These are phyloP conservation scores for Ganoderma boninense DNA, from an alignment of 1,284 basidiomycete species.

Conservation along the genomic window DNA sequence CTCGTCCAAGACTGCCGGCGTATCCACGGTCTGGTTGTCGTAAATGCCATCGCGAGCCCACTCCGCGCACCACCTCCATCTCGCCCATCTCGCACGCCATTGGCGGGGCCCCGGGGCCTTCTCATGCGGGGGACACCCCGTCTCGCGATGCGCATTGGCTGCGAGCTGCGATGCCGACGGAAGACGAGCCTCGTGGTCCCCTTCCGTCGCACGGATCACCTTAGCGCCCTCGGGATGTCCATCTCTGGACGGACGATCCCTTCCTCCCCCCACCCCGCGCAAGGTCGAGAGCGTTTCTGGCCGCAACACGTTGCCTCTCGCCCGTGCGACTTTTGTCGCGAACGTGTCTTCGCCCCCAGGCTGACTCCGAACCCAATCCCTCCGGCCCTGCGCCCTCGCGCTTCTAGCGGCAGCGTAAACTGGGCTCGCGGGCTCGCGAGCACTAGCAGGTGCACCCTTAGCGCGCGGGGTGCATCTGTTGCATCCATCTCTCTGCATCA, in stretches of 20 bases:
- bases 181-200: conserved; percentile 6
- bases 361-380: conserved; percentile 5
- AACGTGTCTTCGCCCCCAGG: not conserved
- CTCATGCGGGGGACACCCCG: conserved; percentile 2
- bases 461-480: not conserved
- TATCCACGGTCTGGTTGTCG: not conserved
- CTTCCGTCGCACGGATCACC: conserved; percentile 8
- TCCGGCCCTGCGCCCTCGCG: not conserved
- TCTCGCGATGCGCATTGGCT: not conserved
- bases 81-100: conserved; percentile 6
- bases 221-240: conserved; percentile 7
- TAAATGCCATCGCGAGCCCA: not conserved
- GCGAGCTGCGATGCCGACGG: conserved; percentile 1
- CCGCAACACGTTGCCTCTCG: not conserved
- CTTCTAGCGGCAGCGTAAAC: conserved; percentile 2
- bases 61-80: conserved; percentile 8
- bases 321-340: not conserved
- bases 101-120: not conserved
- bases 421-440: not conserved
- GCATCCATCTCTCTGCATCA: no score
- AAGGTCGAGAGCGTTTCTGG: conserved; percentile 7
- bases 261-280: not conserved
- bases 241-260: conserved; percentile 7
- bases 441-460: not conserved
- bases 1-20: conserved; percentile 1